A percentile compares a stretch with the other conserved stretches of the same genome.
Evolutionary conservation across 2,329 filamentous ascomycete genomes (phyloP).

Genomic region (Clonostachys solani): DNA sequence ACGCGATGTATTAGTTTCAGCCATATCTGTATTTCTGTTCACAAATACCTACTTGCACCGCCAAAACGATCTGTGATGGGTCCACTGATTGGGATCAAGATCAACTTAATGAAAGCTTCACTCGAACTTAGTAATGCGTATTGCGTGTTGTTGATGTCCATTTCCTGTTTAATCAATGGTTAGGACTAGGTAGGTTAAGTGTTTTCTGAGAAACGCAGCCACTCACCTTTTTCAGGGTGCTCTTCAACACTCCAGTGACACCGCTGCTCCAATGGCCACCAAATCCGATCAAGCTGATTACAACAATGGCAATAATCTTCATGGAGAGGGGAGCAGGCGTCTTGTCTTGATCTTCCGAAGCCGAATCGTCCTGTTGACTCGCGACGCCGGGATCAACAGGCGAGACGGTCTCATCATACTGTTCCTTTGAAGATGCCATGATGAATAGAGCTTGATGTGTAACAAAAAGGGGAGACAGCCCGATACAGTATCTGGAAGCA

Average conservation of each 20-base stretch:
- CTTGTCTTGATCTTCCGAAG: conserved; percentile 4
- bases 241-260: conserved; percentile 54
- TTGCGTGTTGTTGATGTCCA: conserved; percentile 53
- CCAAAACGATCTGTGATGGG: conserved; percentile 52
- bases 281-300: conserved; percentile 48
- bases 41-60: conserved; percentile 33
- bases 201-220: too few species aligned
- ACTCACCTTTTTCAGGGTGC: conserved; percentile 45
- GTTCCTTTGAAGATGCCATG: too few species aligned
- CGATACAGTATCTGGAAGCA: too few species aligned
- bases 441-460: too few species aligned
- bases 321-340: conserved; percentile 7
- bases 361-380: too few species aligned
- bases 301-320: conserved; percentile 29
- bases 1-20: neutral
- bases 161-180: conserved; percentile 21
- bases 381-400: too few species aligned
- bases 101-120: conserved; percentile 54
- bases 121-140: conserved; percentile 53
- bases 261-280: conserved; percentile 52
- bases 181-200: too few species aligned
- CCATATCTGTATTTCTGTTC: neutral
- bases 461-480: too few species aligned
- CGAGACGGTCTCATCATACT: too few species aligned
- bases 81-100: conserved; percentile 46